Base-by-base conservation (phyloP, 1,284 basidiomycete genomes). In the Omphalotus olearius region DNA sequence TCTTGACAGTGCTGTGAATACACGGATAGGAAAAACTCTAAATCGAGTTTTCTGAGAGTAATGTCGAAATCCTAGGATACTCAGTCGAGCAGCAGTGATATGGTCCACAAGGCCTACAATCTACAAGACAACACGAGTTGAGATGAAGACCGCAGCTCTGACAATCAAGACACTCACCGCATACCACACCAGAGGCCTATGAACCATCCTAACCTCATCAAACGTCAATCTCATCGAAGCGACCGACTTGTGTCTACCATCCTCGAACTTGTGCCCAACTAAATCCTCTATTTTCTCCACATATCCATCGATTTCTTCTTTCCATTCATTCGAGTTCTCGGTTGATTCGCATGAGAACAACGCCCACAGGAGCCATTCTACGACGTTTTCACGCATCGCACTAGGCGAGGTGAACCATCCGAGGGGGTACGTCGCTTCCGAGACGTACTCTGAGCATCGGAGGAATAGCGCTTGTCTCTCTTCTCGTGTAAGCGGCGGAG, bases 281-380 rank as follows among this genome's bases (percentile, higher is more conserved):
- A 68, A 51, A 2, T 60, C 51, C 63, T 77, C 73, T 48, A 75
- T 55, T 38, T 54, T 54, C 20, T 59, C 46, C n/a, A 78, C 44
- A 57, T 82, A 82, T 16, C 65, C 69, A 5, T 71, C 66, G 0
- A 82, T 59, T 56, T 80, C 78, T 13, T 75, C 75, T 23, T 68
- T 60, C 76, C 75, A 82, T 13, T 75, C 75, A 20, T 68, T 59
- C 76, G 75, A 82, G 37, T 73, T 64, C 10, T 59, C 58, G 28
- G 63, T 62, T 25, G 64, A 62, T 7, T 62, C 65, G 37, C 67
- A 68, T 23, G 62, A 69, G 63, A 83, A 86, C 16, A 86, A 57
- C 0, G 80, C 79, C 82, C 83, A 85, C 5, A 81, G 65, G n/a
- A 85, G 61, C 83, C 83, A 85, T 47, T 85, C 79, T 4, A 71